Percentiles rank a stretch among this genome's conserved stretches.
Evolutionary conservation across 495 filamentous ascomycete species (phyloP).

Genomic region (Hypomontagnella submonticulosa): DNA sequence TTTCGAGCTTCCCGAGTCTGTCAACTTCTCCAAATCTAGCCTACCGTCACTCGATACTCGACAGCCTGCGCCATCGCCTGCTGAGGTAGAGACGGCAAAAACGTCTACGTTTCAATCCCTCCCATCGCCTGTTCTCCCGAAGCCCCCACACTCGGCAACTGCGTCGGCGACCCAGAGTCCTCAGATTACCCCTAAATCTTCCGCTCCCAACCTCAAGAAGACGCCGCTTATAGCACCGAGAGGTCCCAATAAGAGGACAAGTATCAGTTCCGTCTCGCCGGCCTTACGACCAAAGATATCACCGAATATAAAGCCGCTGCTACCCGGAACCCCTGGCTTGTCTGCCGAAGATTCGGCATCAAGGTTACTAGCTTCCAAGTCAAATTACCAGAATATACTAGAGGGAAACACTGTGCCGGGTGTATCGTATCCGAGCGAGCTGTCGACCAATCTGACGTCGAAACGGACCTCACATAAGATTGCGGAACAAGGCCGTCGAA

Average conservation of each 20-base stretch:
- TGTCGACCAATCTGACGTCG: slow-evolving; percentile 92
- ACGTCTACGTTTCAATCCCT: slow-evolving; percentile 55
- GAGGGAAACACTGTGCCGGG: slow-evolving; percentile 92
- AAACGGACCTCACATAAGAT: slow-evolving; percentile 99
- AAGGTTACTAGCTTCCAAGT: slow-evolving; percentile 88
- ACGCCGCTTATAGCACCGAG: slow-evolving; percentile 59
- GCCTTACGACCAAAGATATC: slow-evolving; percentile 93
- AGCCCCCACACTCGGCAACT: slow-evolving; percentile 48
- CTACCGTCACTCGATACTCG: slow-evolving; percentile 60
- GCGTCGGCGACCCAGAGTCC: slow-evolving; percentile 64
- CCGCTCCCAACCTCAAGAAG: slow-evolving; percentile 52
- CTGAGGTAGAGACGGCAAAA: slow-evolving; percentile 49
- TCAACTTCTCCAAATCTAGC: slow-evolving; percentile 60
- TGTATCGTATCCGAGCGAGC: slow-evolving; percentile 87
- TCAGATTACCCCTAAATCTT: slow-evolving; percentile 54
- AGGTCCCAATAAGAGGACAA: slow-evolving; percentile 75
- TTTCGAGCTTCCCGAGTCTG: slow-evolving; percentile 72
- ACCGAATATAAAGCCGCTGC: slow-evolving; percentile 89
- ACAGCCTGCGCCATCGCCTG: slow-evolving; percentile 48
- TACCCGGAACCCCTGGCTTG: slow-evolving; percentile 70
- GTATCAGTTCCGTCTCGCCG: slow-evolving; percentile 80
- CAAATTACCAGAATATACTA: slow-evolving; percentile 97
- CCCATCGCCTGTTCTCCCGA: slow-evolving; percentile 59
- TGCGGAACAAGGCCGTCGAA: slow-evolving; percentile 93
- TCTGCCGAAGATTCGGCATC: slow-evolving; percentile 76